Evolutionary conservation across 2,329 filamentous ascomycete species (phyloP).

Genomic region (Venturia nashicola): DNA sequence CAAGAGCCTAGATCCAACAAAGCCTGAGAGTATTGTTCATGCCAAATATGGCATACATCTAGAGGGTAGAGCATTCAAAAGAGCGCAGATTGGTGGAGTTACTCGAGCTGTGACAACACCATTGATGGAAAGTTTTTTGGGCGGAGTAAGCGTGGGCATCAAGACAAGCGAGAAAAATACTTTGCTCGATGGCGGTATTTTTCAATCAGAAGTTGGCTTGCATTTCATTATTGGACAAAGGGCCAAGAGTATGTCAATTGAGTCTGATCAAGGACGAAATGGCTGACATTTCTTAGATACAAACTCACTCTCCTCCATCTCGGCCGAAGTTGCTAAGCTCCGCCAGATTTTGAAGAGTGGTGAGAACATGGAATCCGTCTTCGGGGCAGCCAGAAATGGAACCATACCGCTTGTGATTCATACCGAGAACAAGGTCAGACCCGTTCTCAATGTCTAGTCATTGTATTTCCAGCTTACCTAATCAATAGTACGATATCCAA

Average conservation of each 20-base stretch:
- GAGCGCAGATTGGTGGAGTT: conserved; percentile 36
- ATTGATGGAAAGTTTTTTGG: conserved; percentile 30
- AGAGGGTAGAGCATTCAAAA: conserved; percentile 29
- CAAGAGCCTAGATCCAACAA: conserved; percentile 33
- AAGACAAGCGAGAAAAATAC: conserved; percentile 36
- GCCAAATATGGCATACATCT: conserved; percentile 25
- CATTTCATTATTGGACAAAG: conserved; percentile 35
- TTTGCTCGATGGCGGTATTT: conserved; percentile 39
- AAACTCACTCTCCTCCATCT: conserved; percentile 15
- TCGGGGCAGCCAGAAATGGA: conserved; percentile 26
- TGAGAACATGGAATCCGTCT: conserved; percentile 24
- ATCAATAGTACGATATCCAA: conserved; percentile 41
- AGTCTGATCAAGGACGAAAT: neutral
- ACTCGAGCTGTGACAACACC: conserved; percentile 48
- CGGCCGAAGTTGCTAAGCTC: conserved; percentile 20
- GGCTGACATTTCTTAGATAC: neutral
- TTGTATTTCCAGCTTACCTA: neutral
- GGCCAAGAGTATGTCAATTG: conserved; percentile 19
- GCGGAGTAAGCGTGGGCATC: conserved; percentile 49
- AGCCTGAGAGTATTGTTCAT: conserved; percentile 1
- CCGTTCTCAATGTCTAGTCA: neutral
- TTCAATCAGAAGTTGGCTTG: conserved; percentile 39
- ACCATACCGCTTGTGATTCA: conserved; percentile 29
- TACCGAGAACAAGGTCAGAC: conserved; percentile 25
- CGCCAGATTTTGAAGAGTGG: conserved; percentile 26